Evolutionary conservation across 495 filamentous ascomycete species (phyloP).

Genomic region (Aspergillus wentii): DNA sequence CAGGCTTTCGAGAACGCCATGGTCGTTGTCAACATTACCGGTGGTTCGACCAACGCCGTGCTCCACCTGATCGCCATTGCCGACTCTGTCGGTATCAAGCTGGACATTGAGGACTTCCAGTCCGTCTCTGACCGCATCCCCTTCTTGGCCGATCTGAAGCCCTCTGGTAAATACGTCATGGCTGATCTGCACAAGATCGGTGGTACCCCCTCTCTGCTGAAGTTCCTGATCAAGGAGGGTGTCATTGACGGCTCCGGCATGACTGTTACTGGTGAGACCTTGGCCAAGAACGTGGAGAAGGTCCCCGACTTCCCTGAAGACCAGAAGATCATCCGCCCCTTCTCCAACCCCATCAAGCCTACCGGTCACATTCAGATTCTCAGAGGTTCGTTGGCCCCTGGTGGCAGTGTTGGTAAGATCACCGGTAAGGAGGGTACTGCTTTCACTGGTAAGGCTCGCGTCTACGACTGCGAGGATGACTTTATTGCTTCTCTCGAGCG

Average conservation of each 20-base stretch:
- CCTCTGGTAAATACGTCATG: slow-evolving; percentile 96
- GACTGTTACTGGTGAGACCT: slow-evolving; percentile 91
- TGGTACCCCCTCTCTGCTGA: slow-evolving; percentile 85
- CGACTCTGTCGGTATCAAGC: slow-evolving; percentile 85
- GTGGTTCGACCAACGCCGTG: slow-evolving; percentile 95
- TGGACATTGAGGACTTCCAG: slow-evolving; percentile 98
- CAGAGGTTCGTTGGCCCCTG: slow-evolving; percentile 83
- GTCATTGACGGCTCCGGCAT: slow-evolving; percentile 82
- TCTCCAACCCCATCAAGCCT: slow-evolving; percentile 86
- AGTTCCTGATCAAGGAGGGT: slow-evolving; percentile 86
- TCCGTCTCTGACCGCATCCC: slow-evolving; percentile 84
- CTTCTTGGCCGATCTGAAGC: slow-evolving; percentile 94
- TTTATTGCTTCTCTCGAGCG: slow-evolving; percentile 74
- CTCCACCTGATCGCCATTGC: slow-evolving; percentile 96
- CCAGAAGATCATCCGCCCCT: slow-evolving; percentile 87
- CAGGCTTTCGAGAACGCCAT: slow-evolving; percentile 96
- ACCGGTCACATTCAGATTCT: slow-evolving; percentile 98
- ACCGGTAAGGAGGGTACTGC: slow-evolving; percentile 93
- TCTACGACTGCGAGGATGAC: slow-evolving; percentile 80
- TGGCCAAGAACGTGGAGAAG: slow-evolving; percentile 83
- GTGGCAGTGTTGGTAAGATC: slow-evolving; percentile 94
- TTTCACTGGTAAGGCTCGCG: slow-evolving; percentile 83
- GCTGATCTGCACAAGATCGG: slow-evolving; percentile 85
- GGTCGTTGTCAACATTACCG: slow-evolving; percentile 90
- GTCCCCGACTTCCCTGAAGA: slow-evolving; percentile 73